Evolutionary conservation across 495 filamentous ascomycete genomes (phyloP), one percentile per base, ranked within the genome.

Genomic region (Penicillium ucsense): DNA sequence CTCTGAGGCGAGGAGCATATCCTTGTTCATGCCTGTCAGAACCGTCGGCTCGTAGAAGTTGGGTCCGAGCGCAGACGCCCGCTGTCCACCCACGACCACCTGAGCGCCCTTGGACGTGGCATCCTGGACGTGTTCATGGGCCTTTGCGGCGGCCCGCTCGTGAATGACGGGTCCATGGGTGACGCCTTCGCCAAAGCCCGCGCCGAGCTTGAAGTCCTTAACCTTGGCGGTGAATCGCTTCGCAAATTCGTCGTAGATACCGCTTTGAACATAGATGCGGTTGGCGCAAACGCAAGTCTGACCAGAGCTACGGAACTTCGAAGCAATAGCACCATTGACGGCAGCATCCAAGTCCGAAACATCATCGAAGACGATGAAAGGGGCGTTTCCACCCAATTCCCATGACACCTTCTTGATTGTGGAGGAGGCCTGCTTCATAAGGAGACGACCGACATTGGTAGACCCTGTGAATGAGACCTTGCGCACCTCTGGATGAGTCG

Each of bases 281-380:
- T 94, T 94, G 31, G 88, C 88, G 53, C 88, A 92, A 12, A 95
- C 88, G 58, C 89, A 95, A 0, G 89, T 95, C 67, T 95, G 89
- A 8, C 89, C 89, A 0, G 85, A 89, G 38, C 80, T 83, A 30
- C 89, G 80, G 79, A 94, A 95, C 64, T 95, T 95, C 59, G 75
- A 82, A 29, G 79, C 63, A 41, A 94, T 73, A 6, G 85, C 86
- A 5, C 86, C 89, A 1, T 77, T 71, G 5, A 94, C 84, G 4
- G 89, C 89, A 0, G 70, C 65, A 47, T 88, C 85, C 35, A 95
- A 65, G 58, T 95, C 85, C 32, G 89, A 86, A 10, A 67, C 68
- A 56, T 95, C 89, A 46, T 94, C 85, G 54, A 95, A 95, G 11
- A 95, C 87, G 45, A 95, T 94, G 68, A 95, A 94, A 2, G 89